phyloP scores from a whole-genome alignment of 1,284 basidiomycete species.

The Ceratorhiza oryzae-sativae region DNA sequence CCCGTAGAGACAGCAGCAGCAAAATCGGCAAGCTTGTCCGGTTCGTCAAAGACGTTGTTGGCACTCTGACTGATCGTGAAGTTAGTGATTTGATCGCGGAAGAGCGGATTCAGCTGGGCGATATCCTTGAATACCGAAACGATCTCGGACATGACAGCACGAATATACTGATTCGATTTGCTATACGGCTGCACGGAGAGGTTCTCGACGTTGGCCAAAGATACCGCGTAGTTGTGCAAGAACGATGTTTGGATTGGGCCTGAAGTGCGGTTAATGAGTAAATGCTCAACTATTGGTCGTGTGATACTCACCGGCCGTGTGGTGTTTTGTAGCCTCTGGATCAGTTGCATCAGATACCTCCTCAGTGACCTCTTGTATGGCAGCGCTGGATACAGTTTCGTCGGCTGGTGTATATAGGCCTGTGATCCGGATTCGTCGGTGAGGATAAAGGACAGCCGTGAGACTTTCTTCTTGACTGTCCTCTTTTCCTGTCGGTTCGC shows the following conservation, averaged over 20 bases:
- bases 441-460: constrained; percentile 95
- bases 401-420: constrained; percentile 63
- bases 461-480: constrained; percentile 79
- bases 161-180: constrained; percentile 93
- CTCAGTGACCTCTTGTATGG: constrained; percentile 58
- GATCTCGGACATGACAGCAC: constrained; percentile 96
- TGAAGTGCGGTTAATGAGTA: constrained; percentile 43
- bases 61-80: constrained; percentile 96
- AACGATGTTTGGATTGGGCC: constrained; percentile 85
- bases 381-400: constrained; percentile 48
- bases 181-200: constrained; percentile 82
- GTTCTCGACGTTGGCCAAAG: constrained; percentile 91
- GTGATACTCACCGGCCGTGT: constrained; percentile 2
- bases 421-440: constrained; percentile 90
- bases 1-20: constrained; percentile 95
- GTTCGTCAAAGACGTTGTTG: constrained; percentile 98
- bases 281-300: constrained; percentile 10
- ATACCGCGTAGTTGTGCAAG: constrained; percentile 88
- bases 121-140: constrained; percentile 99
- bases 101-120: constrained; percentile 94
- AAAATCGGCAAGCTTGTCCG: constrained; percentile 97
- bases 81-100: constrained; percentile 98
- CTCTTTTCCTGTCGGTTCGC: constrained; percentile 57
- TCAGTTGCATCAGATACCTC: constrained; percentile 49
- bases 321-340: constrained; percentile 46